Evolutionary conservation across 176 grass and related monocot species (phyloP).

Genomic region (Dactylis glomerata): DNA sequence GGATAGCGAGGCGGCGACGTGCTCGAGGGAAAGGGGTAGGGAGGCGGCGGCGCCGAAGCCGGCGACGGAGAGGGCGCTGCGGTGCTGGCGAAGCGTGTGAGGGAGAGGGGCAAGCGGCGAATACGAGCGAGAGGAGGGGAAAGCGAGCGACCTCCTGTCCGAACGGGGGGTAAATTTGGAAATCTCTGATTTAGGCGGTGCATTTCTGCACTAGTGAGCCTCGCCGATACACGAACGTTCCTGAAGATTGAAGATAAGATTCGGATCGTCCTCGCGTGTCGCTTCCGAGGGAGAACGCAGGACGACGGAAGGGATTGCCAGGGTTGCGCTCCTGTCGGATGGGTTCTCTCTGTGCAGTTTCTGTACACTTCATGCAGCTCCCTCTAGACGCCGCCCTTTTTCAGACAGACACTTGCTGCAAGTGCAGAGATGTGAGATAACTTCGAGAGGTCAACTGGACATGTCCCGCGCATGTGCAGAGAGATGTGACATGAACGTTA

Average conservation of each 20-base stretch:
- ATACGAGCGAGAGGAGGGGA: no score
- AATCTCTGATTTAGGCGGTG: conserved; percentile 35
- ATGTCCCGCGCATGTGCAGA: not conserved
- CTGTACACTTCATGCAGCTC: not conserved
- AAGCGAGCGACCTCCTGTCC: no score
- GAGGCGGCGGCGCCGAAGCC: no score
- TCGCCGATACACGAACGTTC: not conserved
- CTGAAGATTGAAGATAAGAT: conserved; percentile 21
- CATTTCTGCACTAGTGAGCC: not conserved
- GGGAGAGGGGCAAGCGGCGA: no score
- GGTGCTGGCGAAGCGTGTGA: no score
- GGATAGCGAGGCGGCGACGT: no score
- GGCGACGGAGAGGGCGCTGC: no score
- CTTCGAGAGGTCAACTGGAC: not conserved
- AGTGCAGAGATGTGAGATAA: not conserved
- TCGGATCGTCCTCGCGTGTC: not conserved
- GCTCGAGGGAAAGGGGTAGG: no score
- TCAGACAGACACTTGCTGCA: not conserved
- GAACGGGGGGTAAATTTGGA: no score
- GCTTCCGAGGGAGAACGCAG: not conserved
- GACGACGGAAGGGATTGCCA: not conserved
- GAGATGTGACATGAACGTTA: no score
- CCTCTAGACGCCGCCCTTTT: not conserved
- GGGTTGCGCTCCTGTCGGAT: not conserved
- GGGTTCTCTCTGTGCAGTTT: no score